Conservation (phyloP, 2,329 filamentous ascomycete species). For the Aureobasidium sp. region DNA sequence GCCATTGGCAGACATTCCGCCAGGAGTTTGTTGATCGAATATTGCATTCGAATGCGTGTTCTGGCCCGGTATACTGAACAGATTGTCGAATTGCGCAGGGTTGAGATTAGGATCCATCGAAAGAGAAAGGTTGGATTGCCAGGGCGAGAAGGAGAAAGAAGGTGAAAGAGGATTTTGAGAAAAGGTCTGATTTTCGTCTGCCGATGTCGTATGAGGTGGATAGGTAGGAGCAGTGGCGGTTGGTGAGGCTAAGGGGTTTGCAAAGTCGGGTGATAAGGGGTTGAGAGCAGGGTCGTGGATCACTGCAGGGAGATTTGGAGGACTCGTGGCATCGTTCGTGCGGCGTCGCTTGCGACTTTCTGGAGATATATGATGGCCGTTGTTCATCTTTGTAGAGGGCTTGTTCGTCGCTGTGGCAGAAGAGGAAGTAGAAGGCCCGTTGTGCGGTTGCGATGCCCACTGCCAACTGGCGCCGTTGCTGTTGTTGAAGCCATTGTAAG, state of each 20-base stretch:
- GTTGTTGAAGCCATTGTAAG: constrained; percentile 15
- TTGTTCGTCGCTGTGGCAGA: background rate
- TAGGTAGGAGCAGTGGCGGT: background rate
- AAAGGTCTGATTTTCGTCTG: constrained; percentile 19
- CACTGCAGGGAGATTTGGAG: constrained; percentile 11
- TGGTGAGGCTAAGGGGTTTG: constrained; percentile 1
- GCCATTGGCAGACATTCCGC: constrained; percentile 35
- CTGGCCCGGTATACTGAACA: constrained; percentile 19
- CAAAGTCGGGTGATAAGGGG: background rate
- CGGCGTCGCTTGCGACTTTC: constrained; percentile 11
- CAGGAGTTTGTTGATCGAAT: constrained; percentile 38
- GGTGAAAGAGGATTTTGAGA: constrained; percentile 34
- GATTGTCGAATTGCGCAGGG: constrained; percentile 19
- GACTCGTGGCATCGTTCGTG: constrained; percentile 9
- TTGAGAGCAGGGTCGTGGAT: constrained; percentile 9
- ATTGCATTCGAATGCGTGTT: background rate
- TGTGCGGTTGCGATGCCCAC: constrained; percentile 3
- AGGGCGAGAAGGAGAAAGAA: constrained; percentile 30
- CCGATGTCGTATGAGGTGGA: background rate
- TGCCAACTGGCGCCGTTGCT: background rate
- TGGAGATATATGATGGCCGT: background rate
- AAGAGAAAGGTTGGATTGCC: constrained; percentile 17
- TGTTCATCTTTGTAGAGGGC: background rate
- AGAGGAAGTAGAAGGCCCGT: background rate
- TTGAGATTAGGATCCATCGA: background rate